Base-by-base conservation (phyloP, 106 monocot genomes). In the Allium fistulosum region DNA sequence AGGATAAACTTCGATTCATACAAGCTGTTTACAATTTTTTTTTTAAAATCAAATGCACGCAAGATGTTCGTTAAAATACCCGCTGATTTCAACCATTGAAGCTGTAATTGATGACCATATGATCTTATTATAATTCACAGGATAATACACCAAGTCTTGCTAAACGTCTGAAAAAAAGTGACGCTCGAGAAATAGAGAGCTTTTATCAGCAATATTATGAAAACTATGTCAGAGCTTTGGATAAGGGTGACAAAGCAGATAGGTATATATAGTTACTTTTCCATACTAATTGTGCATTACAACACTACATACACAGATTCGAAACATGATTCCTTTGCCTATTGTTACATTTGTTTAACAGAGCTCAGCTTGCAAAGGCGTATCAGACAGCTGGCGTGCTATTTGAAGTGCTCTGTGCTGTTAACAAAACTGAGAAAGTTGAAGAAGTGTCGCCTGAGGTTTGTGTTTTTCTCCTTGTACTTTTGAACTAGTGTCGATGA, bases 371-470 rank as follows among this genome's bases (percentile, higher is more conserved):
- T 14, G 92, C 87, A 49, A 99, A 99, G 72, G 97, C 97, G 13
- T 99, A 99, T 67, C 92, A 99, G 62, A 90, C 86, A 53, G 97
- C 97, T 11, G 92, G 97, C 46, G 92, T 99, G 45, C 92, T 99
- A 14, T 99, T 93, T 57, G 97, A 99, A 82, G 97, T 99, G 37
- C 90, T 99, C 37, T 92, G 92, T 59, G 97, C 97, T 7, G 97
- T 99, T 74, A 93, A 92, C 71, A 92, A 97, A 71, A 84, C 85
- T 14, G 96, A 97, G 63, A 92, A 97, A 77, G 96, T 88, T 17
- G 96, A 92, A 78, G 87, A 99, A 85, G 92, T 99, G 60, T 89
- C 92, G 57, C 92, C 97, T 16, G 97, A 99, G 86, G 97, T 93
- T 51, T 14, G 82, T 79, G 14, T 55, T 75, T 46, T 49, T 9